Base-by-base conservation (phyloP, 768 basidiomycete species). In the Piloderma croceum region DNA sequence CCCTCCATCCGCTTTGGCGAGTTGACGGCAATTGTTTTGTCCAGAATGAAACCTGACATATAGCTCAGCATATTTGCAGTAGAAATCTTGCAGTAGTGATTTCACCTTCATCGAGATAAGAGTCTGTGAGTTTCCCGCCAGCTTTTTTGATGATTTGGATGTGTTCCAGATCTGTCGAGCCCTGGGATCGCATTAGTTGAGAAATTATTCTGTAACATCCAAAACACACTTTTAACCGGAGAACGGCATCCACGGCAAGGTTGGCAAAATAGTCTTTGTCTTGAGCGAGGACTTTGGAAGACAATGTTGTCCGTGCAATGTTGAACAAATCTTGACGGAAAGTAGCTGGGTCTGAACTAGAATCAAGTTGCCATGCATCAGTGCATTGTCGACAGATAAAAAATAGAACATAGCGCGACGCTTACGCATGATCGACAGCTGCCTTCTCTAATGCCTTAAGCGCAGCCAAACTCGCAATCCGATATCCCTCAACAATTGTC, bases 101-200 rank as follows among this genome's bases (percentile, higher is more conserved):
- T 67, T 12, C 48, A 82, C 90, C 94, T 69, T 98, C 96, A 56
- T 96, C 93, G 24, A 99, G 79, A 69, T 98, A 99, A 5, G 91
- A 94, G 55, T 98, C 94, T 1, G 91, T 94, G 53, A 99, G 74
- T 69, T 97, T 99, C 37, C 94, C 94, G 42, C 94, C 94, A n/a
- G 89, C 90, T 66, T 97, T 97, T 76, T 99, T 99, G 71, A 98
- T 99, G 61, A 98, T 84, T 64, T 99, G 94, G 49, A 99, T 97
- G 61, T 97, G 92, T 50, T 99, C 94, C 24, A 99, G 72, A 65
- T 98, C 86, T 37, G 89, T 92, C 25, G 92, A 96, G 25, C 96
- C 96, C 86, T 91, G 53, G 6, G 36, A 12, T 6, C 25, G n/a
- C 2, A n/a, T 25, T 6, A 22, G 32, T 51, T 35, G 47, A 25